Percentiles rank a stretch among this genome's conserved stretches.
These are phyloP conservation scores for Fusarium sp. DNA, from an alignment of 2,329 filamentous ascomycete species.

Conservation along the genomic window DNA sequence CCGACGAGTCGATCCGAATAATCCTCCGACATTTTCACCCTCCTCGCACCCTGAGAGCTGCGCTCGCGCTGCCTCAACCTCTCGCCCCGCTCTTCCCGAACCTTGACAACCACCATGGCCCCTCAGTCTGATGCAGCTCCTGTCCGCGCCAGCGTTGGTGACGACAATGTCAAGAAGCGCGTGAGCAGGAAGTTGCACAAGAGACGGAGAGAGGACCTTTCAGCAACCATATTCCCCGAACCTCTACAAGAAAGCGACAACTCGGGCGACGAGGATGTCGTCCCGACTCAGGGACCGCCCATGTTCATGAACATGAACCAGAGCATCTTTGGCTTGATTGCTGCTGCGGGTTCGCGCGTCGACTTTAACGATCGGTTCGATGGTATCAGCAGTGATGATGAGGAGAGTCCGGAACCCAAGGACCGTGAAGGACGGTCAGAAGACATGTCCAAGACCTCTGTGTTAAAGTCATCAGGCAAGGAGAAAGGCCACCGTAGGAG, in stretches of 20 bases:
- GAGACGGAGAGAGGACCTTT: slow-evolving; percentile 54
- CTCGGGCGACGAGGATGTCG: slow-evolving; percentile 62
- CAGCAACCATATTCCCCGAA: slow-evolving; percentile 61
- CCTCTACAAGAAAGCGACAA: slow-evolving; percentile 63
- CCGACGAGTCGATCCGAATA: not conserved
- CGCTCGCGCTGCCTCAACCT: slow-evolving; percentile 1
- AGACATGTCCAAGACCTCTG: slow-evolving; percentile 56
- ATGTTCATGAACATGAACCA: slow-evolving; percentile 86
- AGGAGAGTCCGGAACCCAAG: slow-evolving; percentile 65
- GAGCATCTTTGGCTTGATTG: slow-evolving; percentile 92
- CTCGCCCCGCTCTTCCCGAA: slow-evolving; percentile 22
- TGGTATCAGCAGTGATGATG: slow-evolving; percentile 83
- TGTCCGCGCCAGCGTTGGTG: slow-evolving; percentile 40
- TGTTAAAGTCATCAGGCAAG: slow-evolving; percentile 51
- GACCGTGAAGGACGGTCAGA: slow-evolving; percentile 59
- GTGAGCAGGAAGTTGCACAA: slow-evolving; percentile 60
- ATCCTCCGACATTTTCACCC: not conserved
- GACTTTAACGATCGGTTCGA: slow-evolving; percentile 87
- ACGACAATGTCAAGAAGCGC: slow-evolving; percentile 54
- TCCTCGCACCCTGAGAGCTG: not conserved
- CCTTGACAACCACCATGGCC: slow-evolving; percentile 32
- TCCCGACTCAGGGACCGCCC: slow-evolving; percentile 57
- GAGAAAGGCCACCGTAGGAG: slow-evolving; percentile 62
- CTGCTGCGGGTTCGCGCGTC: slow-evolving; percentile 84
- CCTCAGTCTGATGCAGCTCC: slow-evolving; percentile 33